Percentiles rank a stretch among this genome's conserved stretches.
Evolutionary conservation across 805 yeast species (phyloP).

Genomic region (Sugiyamaella qingdaonensis): DNA sequence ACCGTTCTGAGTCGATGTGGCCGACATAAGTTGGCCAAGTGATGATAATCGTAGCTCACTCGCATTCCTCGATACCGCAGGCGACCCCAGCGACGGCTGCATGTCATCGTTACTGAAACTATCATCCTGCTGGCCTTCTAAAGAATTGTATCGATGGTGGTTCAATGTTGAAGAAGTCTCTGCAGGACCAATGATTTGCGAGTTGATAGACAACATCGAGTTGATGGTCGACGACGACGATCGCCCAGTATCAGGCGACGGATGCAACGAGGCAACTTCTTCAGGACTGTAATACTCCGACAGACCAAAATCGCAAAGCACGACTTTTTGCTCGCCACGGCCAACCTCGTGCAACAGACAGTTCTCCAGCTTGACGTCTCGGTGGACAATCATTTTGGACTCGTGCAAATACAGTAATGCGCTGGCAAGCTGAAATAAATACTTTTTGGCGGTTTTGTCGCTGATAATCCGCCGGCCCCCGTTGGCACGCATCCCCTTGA

Average conservation of each 20-base stretch:
- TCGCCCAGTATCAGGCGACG: background rate
- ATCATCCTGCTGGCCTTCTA: background rate
- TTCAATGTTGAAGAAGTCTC: slow-evolving; percentile 24
- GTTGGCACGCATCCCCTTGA: slow-evolving; percentile 49
- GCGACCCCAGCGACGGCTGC: background rate
- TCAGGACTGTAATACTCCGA: slow-evolving; percentile 32
- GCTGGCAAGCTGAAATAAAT: slow-evolving; percentile 49
- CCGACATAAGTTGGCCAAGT: background rate
- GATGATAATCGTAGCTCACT: background rate
- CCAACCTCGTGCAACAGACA: slow-evolving; percentile 52
- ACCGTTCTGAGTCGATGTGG: slow-evolving; percentile 38
- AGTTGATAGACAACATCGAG: background rate
- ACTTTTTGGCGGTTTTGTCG: slow-evolving; percentile 30
- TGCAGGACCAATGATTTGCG: slow-evolving; percentile 23
- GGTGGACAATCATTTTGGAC: slow-evolving; percentile 62
- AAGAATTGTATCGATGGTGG: slow-evolving; percentile 17
- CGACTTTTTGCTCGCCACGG: slow-evolving; percentile 37
- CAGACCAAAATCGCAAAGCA: slow-evolving; percentile 92
- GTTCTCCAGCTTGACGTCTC: slow-evolving; percentile 80
- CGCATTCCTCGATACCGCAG: background rate
- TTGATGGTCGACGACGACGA: slow-evolving; percentile 3
- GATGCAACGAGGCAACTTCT: background rate
- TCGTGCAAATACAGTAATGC: slow-evolving; percentile 65
- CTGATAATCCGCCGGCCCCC: slow-evolving; percentile 5
- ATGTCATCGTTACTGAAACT: background rate